A percentile compares a stretch with the other conserved stretches of the same genome.
Conservation (phyloP, 2,329 filamentous ascomycete genomes). For the Fusarium sublunatum region DNA sequence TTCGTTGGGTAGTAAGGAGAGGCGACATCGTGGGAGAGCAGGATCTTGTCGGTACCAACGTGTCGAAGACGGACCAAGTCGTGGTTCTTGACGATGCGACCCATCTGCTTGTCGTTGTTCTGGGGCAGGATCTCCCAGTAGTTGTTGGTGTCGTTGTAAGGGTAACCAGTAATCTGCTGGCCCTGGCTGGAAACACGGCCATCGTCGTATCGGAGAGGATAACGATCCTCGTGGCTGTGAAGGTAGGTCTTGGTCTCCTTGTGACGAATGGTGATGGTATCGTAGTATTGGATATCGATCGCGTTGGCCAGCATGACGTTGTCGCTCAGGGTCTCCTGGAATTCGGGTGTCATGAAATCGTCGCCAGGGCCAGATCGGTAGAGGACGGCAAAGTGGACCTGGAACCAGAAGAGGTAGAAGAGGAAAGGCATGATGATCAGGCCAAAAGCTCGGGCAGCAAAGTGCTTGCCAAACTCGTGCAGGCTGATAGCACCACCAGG, state of each 20-base stretch:
- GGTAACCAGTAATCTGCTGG: constrained; percentile 98
- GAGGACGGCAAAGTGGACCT: constrained; percentile 95
- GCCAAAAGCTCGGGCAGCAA: constrained; percentile 84
- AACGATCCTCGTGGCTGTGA: constrained; percentile 89
- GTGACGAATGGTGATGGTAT: constrained; percentile 87
- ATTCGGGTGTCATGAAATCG: constrained; percentile 98
- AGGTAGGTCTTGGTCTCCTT: constrained; percentile 98
- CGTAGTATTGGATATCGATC: constrained; percentile 88
- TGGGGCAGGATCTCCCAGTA: constrained; percentile 92
- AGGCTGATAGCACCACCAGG: constrained; percentile 83
- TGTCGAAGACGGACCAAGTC: constrained; percentile 90
- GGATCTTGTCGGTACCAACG: constrained; percentile 82
- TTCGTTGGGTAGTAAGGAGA: constrained; percentile 97
- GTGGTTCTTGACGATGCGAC: constrained; percentile 79
- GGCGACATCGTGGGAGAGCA: constrained; percentile 95
- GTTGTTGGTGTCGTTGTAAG: constrained; percentile 99
- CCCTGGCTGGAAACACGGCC: constrained; percentile 97
- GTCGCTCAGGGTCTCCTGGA: constrained; percentile 96
- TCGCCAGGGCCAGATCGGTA: constrained; percentile 91
- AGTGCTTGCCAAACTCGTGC: constrained; percentile 86
- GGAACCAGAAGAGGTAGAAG: constrained; percentile 99
- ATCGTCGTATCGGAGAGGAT: constrained; percentile 96
- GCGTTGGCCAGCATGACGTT: constrained; percentile 92
- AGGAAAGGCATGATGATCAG: constrained; percentile 93
- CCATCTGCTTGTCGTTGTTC: constrained; percentile 66